Base-by-base conservation (phyloP, 1,284 basidiomycete genomes). In the Vanrija humicola region DNA sequence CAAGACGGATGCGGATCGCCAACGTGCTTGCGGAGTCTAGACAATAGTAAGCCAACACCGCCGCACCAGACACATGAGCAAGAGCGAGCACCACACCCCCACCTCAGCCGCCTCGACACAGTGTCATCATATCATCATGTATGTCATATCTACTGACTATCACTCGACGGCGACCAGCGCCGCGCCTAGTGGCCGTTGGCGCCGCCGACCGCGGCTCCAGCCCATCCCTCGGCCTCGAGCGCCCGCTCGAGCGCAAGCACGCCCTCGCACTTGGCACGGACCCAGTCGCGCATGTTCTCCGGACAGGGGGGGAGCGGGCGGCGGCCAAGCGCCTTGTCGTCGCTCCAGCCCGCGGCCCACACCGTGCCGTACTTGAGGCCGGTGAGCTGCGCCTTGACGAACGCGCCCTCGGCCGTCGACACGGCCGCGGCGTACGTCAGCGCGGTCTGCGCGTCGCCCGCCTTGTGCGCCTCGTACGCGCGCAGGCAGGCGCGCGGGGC, bases 381-480 rank as follows among this genome's bases (percentile, higher is more conserved):
- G n/a, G 68, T 59, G 38, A 74, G 64, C 23, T 59, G 63, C 38
- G 64, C 67, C 42, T 65, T 66, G 40, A 67, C 64, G 47, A 74
- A 58, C 4, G 62, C 62, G 65, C 70, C 70, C 51, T 74, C 72
- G 12, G 62, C 67, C 15, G 48, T 59, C 14, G 64, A 56, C 38
- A 73, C 61, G 25, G 51, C 50, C 4, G 67, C 66, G 18, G 65
- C 68, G 25, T 64, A 53, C 43, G 61, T 49, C 9, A 61, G 50
- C 12, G 71, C 71, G 45, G 72, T 64, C 15, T 55, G 55, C 2
- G 49, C 44, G 39, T 59, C 48, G 14, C 72, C 70, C 10, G 55
- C 46, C 14, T 48, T 29, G 48, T 52, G 65, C 14, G 70, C 59
- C 47, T 74, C 64, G 54, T 58, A 73, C 9, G 64, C 62, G 43